Base-by-base conservation (phyloP, 345 rosid species). In the Hibiscus tridactylites region DNA sequence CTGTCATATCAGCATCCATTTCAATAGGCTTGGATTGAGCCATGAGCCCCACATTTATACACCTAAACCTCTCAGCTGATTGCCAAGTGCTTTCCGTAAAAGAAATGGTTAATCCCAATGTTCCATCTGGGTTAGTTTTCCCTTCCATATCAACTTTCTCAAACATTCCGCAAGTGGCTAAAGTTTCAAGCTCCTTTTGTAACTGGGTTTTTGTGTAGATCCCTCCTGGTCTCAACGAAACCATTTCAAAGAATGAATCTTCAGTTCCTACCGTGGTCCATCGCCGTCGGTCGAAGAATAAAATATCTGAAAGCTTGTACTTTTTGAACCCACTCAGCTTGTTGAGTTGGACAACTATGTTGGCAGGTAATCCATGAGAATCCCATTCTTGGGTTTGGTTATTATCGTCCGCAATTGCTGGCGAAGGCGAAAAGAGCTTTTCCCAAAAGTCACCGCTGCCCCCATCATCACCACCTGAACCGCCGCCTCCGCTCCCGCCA, bases 231-330 rank as follows among this genome's bases (percentile, higher is more conserved):
- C 88, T 87, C 29, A 95, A 72, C 5, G 96, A 85, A 5, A 95
- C 98, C 99, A 95, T 95, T 81, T 95, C 97, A 74, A 95, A 92
- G 80, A 95, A 95, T 3, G 98, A 89, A 71, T 95, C 98, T 52
- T 95, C 97, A 3, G 91, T 81, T 5, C 97, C 98, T 3, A 90
- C 86, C 0, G 88, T 92, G 44, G 86, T 61, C 78, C 84, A 76
- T 52, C 87, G 77, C 28, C 88, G 70, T 76, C 85, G 76, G 70
- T 95, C 99, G 49, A 84, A 86, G 85, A 95, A 95, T 19, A 87
- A 35, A 74, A 95, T 89, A 12, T 95, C 99, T 0, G 99, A 88
- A 0, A 92, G 74, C 61, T 92, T 95, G 70, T 90, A 95, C 68
- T 84, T 92, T 80, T 89, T 95, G 78, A 88, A 88, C 8, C 90